Evolutionary conservation across 1,284 basidiomycete genomes (phyloP), one percentile per base, ranked within the genome.

Genomic region (Trichosporon coremiiforme): DNA sequence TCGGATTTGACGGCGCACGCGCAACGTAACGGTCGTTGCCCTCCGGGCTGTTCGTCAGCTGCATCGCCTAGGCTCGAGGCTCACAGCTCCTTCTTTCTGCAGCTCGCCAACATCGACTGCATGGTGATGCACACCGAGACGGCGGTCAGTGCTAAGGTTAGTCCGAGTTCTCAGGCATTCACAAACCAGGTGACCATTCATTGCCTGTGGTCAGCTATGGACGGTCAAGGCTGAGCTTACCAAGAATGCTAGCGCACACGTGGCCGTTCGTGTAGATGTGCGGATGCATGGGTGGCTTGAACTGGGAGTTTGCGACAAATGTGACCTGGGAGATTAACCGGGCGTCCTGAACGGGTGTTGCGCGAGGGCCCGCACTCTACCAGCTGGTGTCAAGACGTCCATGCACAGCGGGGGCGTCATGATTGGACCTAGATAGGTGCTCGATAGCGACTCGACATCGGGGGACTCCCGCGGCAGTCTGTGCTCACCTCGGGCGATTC

Each of bases 61-160:
- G n/a, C n/a, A 15, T 7, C n/a, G n/a, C 2, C 35, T 50, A 13
- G 0, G 66, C 6, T 4, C 13, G 22, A 1, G 4, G 57, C 81
- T 70, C 50, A 83, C 82, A 76, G 71, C 65, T 78, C 77, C 67
- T 79, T 80, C 75, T 81, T 82, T 75, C 79, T 83, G 71, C 79
- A 81, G 1, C 80, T 82, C 3, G 84, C 84, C 5, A 85, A 74
- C 84, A 85, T 85, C 9, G 77, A 80, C 71, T 85, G 84, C 77
- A 85, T 81, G 1, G 84, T 84, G 22, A 85, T 78, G 68, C 83
- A 82, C 4, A 85, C 74, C 8, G 80, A 75, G 6, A 82, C 76
- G 6, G 82, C 80, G 38, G 80, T 85, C 20, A 85, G 73, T 0
- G 84, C 84, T 78, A 66, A 15, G 10, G 62, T 25, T 15, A 47